Evolutionary conservation across 2,329 filamentous ascomycete genomes (phyloP).

Genomic region (Botrytis fragariae): DNA sequence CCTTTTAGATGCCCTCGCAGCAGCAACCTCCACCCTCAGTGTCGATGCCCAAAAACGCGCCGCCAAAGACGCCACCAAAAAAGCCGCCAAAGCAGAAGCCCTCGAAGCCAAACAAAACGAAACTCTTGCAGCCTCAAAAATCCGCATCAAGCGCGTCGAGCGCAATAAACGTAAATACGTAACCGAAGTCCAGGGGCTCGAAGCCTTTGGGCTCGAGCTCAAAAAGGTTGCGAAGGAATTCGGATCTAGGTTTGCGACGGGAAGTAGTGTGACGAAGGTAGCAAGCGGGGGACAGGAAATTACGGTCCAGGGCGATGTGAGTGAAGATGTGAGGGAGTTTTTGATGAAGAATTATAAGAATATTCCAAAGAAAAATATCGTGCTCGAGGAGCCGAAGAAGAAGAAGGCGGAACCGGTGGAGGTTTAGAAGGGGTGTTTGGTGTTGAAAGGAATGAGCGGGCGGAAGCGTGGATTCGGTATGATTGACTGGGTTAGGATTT

Average conservation of each 20-base stretch:
- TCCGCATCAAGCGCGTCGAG: constrained; percentile 95
- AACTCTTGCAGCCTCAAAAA: constrained; percentile 74
- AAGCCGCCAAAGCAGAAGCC: constrained; percentile 89
- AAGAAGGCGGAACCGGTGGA: constrained; percentile 63
- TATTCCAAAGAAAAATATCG: constrained; percentile 92
- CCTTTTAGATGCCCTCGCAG: constrained; percentile 74
- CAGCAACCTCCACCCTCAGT: constrained; percentile 80
- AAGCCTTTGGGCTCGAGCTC: constrained; percentile 85
- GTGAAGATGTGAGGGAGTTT: constrained; percentile 91
- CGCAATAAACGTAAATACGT: constrained; percentile 98
- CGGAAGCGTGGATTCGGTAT: not conserved
- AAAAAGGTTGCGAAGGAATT: constrained; percentile 97
- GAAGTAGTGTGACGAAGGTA: constrained; percentile 86
- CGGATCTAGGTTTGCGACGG: constrained; percentile 98
- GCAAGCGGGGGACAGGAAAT: constrained; percentile 89
- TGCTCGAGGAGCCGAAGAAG: constrained; percentile 93
- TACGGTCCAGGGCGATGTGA: constrained; percentile 95
- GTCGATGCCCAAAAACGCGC: constrained; percentile 91
- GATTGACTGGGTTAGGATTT: not conserved
- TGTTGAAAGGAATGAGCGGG: not conserved
- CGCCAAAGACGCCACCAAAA: constrained; percentile 94
- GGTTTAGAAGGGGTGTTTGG: not conserved
- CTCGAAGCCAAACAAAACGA: constrained; percentile 77
- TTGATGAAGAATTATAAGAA: constrained; percentile 83
- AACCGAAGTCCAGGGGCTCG: constrained; percentile 85